A percentile compares a stretch with the other conserved stretches of the same genome.
Evolutionary conservation across 2,329 filamentous ascomycete species (phyloP).

Genomic region (Botrytis sinoallii): DNA sequence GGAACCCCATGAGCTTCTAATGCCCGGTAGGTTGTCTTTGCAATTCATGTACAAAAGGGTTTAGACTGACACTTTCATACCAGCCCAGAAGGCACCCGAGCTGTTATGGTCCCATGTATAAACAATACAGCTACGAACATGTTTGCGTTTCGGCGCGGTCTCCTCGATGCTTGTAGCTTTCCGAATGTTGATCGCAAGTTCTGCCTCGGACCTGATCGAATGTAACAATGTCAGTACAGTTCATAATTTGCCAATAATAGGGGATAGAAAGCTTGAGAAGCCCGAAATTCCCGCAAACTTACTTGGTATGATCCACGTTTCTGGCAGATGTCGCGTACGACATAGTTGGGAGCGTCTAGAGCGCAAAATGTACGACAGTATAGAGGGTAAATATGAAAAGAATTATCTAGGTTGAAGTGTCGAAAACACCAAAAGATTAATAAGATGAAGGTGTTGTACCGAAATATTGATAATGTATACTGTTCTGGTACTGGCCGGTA

Average conservation of each 20-base stretch:
- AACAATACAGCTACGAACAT: constrained; percentile 96
- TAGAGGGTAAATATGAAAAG: not conserved
- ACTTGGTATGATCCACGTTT: constrained; percentile 39
- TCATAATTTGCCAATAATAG: constrained; percentile 4
- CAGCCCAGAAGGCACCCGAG: constrained; percentile 91
- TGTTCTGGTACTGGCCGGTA: not conserved
- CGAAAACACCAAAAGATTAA: not conserved
- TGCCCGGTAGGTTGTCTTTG: not conserved
- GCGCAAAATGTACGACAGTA: constrained; percentile 22
- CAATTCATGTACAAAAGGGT: not conserved
- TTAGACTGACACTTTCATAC: constrained; percentile 86
- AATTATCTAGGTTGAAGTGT: not conserved
- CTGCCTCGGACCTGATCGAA: constrained; percentile 58
- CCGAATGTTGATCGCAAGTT: constrained; percentile 67
- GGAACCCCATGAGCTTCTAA: not conserved
- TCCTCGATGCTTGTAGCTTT: constrained; percentile 69
- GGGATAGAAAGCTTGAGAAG: constrained; percentile 2
- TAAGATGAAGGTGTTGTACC: constrained; percentile 7
- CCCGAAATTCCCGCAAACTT: constrained; percentile 24
- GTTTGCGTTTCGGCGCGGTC: constrained; percentile 73
- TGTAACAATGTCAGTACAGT: constrained; percentile 20
- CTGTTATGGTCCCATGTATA: constrained; percentile 99
- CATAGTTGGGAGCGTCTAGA: constrained; percentile 26
- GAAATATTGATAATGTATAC: not conserved
- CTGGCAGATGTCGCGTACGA: constrained; percentile 35